Percentiles rank a stretch among this genome's conserved stretches.
Evolutionary conservation across 768 basidiomycete species (phyloP).

Genomic region (Galerina sulciceps): DNA sequence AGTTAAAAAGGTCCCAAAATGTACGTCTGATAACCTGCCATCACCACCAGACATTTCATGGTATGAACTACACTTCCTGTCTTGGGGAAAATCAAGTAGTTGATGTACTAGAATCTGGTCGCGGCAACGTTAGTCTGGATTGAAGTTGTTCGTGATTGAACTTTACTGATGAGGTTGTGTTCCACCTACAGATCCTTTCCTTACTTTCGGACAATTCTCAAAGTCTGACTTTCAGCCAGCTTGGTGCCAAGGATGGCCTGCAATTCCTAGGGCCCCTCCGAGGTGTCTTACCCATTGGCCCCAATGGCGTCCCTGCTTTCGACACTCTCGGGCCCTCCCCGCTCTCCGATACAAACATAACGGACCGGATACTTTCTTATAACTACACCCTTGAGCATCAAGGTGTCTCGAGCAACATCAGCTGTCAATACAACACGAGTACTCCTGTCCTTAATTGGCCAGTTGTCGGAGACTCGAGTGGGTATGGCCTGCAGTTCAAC

Average conservation of each 20-base stretch:
- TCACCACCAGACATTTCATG: conserved; percentile 11
- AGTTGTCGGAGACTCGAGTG: not conserved
- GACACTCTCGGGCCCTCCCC: conserved; percentile 12
- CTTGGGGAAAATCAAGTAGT: conserved; percentile 25
- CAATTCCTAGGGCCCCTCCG: conserved; percentile 26
- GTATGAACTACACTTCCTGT: conserved; percentile 18
- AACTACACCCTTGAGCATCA: conserved; percentile 29
- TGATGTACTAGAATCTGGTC: conserved; percentile 25
- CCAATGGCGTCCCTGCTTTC: conserved; percentile 24
- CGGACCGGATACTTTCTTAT: conserved; percentile 9
- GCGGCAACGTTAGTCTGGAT: conserved; percentile 20
- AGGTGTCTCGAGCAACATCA: conserved; percentile 22
- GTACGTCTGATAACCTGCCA: not conserved
- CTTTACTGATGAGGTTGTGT: too few species aligned
- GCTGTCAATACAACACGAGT: conserved; percentile 18
- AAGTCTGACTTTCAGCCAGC: conserved; percentile 21
- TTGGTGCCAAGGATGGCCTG: conserved; percentile 20
- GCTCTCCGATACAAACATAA: not conserved
- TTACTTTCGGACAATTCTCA: conserved; percentile 14
- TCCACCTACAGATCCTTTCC: conserved; percentile 15
- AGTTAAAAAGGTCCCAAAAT: not conserved
- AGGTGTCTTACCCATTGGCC: conserved; percentile 26
- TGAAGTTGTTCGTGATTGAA: not conserved
- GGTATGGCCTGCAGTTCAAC: not conserved
- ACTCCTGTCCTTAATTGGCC: conserved; percentile 2